phyloP scores from a whole-genome alignment of 2,329 filamentous ascomycete genomes.

The Chaetoscypha palmicola region DNA sequence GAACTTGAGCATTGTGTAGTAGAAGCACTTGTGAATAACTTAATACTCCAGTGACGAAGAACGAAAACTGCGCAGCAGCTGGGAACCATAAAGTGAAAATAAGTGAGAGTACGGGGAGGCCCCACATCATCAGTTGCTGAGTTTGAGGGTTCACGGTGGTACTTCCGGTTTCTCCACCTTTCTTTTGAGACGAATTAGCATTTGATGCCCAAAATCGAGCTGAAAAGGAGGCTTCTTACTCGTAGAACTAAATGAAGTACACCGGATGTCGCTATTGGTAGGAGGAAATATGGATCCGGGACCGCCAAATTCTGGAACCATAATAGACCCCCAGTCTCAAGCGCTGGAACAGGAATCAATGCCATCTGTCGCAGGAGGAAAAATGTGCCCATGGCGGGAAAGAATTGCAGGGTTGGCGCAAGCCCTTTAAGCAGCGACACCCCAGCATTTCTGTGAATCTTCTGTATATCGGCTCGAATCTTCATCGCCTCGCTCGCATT shows the following conservation, averaged over 20 bases:
- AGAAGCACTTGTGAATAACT: constrained; percentile 39
- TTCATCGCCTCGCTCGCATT: constrained; percentile 43
- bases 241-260: constrained; percentile 38
- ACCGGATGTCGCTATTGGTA: constrained; percentile 62
- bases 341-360: constrained; percentile 68
- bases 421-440: constrained; percentile 45
- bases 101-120: constrained; percentile 47
- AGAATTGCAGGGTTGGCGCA: constrained; percentile 54
- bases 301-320: constrained; percentile 78
- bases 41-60: constrained; percentile 39
- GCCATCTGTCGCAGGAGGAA: constrained; percentile 68
- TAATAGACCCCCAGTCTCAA: constrained; percentile 61
- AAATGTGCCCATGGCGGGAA: constrained; percentile 76
- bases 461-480: constrained; percentile 40
- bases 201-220: background rate
- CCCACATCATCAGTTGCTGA: constrained; percentile 36
- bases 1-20: constrained; percentile 36
- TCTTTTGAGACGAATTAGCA: constrained; percentile 24
- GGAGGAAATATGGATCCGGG: constrained; percentile 68
- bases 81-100: constrained; percentile 42
- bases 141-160: constrained; percentile 29
- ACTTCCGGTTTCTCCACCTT: constrained; percentile 43
- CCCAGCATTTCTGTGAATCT: constrained; percentile 48
- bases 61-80: constrained; percentile 55
- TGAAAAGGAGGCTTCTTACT: constrained; percentile 16